Conservation (phyloP, 73 alveolate genomes). For the Tetrahymena elliotti region DNA sequence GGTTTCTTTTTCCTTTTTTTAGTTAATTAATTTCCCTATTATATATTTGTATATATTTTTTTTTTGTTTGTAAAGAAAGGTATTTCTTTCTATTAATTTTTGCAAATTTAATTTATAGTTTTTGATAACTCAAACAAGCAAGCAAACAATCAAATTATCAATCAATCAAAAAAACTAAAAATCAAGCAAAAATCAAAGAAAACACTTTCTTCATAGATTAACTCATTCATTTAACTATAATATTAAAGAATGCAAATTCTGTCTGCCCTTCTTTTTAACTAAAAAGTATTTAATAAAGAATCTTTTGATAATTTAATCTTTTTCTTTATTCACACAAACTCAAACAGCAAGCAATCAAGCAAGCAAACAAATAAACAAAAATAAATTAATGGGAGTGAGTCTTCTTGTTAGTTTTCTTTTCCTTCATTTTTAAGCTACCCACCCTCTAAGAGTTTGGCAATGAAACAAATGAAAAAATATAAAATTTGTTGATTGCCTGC, state of each 20-base stretch:
- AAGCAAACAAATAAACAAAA: neutral
- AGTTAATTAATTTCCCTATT: neutral
- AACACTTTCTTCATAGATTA: neutral
- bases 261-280: neutral
- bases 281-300: too few species aligned
- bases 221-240: too few species aligned
- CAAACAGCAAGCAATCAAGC: neutral
- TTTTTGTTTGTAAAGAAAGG: neutral
- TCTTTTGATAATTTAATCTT: neutral
- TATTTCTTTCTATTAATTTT: neutral
- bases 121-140: neutral
- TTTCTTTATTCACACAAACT: neutral
- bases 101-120: neutral
- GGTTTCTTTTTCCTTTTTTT: neutral
- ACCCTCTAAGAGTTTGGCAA: too few species aligned
- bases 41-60: neutral
- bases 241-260: neutral
- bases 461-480: too few species aligned
- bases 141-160: too few species aligned
- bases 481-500: too few species aligned
- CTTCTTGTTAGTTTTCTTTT: too few species aligned
- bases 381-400: too few species aligned
- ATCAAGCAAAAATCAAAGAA: too few species aligned
- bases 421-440: too few species aligned
- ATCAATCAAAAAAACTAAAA: too few species aligned